Evolutionary conservation across 768 basidiomycete species (phyloP).

Genomic region (Russula earlei): DNA sequence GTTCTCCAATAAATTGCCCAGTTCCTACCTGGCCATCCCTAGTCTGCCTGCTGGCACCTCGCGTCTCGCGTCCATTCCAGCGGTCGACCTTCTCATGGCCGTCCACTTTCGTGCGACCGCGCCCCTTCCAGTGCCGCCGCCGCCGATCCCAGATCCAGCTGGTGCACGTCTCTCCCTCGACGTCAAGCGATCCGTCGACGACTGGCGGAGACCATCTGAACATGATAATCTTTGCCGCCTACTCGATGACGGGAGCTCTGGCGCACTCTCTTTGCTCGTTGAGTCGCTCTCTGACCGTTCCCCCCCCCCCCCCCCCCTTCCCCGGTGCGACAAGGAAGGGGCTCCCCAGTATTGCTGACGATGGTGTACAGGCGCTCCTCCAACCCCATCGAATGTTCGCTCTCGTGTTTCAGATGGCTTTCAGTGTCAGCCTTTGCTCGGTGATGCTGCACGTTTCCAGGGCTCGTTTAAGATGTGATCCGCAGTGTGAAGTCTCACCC

Average conservation of each 20-base stretch:
- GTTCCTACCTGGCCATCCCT: constrained; percentile 5
- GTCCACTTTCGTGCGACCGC: background rate
- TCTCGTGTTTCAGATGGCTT: constrained; percentile 6
- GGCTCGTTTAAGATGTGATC: constrained; percentile 10
- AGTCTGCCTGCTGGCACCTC: constrained; percentile 7
- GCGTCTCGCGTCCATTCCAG: background rate
- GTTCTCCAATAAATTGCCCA: constrained; percentile 6
- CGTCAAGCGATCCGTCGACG: background rate
- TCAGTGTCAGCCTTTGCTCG: constrained; percentile 9
- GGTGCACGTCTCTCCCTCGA: background rate
- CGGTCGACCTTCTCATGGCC: constrained; percentile 8
- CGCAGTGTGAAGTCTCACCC: background rate
- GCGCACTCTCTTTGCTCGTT: constrained; percentile 13
- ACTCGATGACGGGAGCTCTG: background rate
- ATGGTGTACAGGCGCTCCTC: constrained; percentile 10
- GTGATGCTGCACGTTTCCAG: constrained; percentile 5
- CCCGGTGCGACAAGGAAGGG: background rate
- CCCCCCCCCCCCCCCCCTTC: background rate
- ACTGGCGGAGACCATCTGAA: background rate
- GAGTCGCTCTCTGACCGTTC: constrained; percentile 7
- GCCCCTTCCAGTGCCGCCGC: background rate
- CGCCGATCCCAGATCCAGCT: background rate
- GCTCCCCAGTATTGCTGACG: constrained; percentile 10
- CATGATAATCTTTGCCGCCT: background rate
- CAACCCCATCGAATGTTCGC: constrained; percentile 3